A percentile compares a stretch with the other conserved stretches of the same genome.
Evolutionary conservation across 2,329 filamentous ascomycete genomes (phyloP).

Genomic region (Fusarium sulawesiense): DNA sequence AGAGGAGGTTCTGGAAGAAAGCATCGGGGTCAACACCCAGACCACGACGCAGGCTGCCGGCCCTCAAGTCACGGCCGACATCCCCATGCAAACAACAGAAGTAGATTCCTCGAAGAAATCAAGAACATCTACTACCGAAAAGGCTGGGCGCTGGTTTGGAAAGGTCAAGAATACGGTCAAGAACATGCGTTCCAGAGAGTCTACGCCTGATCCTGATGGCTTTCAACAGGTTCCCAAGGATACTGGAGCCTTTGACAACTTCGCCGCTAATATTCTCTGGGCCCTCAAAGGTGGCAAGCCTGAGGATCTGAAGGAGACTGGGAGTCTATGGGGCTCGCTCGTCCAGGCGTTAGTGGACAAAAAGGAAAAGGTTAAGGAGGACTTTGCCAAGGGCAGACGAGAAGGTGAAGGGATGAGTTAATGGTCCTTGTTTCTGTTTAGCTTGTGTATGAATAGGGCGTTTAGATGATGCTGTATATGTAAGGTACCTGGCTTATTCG

Average conservation of each 20-base stretch:
- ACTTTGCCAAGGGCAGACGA: neutral
- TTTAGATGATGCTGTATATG: neutral
- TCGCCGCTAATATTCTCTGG: conserved; percentile 7
- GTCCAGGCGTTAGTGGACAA: neutral
- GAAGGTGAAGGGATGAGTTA: neutral
- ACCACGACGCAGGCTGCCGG: neutral
- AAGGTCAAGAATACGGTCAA: neutral
- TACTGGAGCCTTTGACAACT: neutral
- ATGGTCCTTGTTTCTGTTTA: neutral
- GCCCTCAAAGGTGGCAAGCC: neutral
- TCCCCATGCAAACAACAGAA: neutral
- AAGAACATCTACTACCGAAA: accelerated
- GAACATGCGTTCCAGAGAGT: neutral
- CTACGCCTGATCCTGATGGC: neutral
- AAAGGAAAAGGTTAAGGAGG: neutral
- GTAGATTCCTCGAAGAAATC: neutral
- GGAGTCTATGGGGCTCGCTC: neutral
- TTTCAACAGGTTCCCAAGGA: neutral
- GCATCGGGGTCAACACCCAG: neutral
- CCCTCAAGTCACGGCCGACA: neutral
- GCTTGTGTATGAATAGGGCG: neutral
- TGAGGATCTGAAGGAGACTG: neutral
- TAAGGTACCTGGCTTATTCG: neutral
- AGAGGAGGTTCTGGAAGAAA: neutral
- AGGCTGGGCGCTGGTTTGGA: neutral